Conservation (phyloP, 2,329 filamentous ascomycete genomes). For the Aspergillus nomiae region DNA sequence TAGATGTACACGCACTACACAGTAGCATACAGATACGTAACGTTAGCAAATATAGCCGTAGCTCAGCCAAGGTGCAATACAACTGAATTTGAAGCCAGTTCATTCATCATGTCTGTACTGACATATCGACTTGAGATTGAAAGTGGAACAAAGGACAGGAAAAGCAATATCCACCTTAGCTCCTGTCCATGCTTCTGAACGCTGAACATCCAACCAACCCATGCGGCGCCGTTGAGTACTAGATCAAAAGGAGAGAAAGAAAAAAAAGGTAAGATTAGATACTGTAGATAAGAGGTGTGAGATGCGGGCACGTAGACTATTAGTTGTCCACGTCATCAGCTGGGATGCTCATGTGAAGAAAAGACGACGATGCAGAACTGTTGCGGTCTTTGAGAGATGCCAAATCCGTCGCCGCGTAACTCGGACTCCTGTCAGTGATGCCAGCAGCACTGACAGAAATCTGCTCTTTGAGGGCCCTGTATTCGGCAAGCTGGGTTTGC, state of each 20-base stretch:
- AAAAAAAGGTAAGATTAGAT: constrained; percentile 9
- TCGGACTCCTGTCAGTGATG: constrained; percentile 22
- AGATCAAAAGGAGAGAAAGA: constrained; percentile 13
- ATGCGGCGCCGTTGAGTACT: constrained; percentile 27
- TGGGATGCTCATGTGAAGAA: constrained; percentile 24
- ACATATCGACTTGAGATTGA: constrained; percentile 3
- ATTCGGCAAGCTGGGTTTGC: constrained; percentile 45
- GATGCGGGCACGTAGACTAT: not conserved
- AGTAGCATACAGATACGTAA: not conserved
- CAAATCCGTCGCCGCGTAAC: constrained; percentile 16
- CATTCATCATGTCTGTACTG: constrained; percentile 13
- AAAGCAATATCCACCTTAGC: constrained; percentile 24
- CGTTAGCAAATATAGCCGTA: not conserved
- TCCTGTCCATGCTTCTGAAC: constrained; percentile 31
- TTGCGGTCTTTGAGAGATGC: constrained; percentile 22
- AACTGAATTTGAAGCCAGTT: not conserved
- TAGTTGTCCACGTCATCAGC: constrained; percentile 21
- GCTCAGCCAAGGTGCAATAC: not conserved
- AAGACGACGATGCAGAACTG: constrained; percentile 32
- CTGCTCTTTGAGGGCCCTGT: constrained; percentile 43
- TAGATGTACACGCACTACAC: not conserved
- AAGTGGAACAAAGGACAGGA: constrained; percentile 17
- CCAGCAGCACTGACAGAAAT: constrained; percentile 31
- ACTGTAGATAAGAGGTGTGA: constrained; percentile 7
- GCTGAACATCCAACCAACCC: constrained; percentile 21